A percentile compares a stretch with the other conserved stretches of the same genome.
phyloP scores from a whole-genome alignment of 345 rosid species.

The Sonneratia caseolaris region DNA sequence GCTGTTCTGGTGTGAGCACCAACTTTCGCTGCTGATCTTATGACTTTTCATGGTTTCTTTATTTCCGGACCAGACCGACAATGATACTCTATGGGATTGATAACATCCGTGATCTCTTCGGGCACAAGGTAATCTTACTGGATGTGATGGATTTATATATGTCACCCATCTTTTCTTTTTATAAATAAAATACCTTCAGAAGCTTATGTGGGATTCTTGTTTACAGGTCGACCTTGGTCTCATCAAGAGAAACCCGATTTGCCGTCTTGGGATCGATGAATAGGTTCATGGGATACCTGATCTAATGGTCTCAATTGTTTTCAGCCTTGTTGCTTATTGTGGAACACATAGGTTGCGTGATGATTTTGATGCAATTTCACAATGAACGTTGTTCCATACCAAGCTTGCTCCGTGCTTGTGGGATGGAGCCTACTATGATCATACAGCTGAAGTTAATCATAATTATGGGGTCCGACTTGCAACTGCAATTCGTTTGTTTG shows the following conservation, averaged over 20 bases:
- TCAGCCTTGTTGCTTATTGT: background rate
- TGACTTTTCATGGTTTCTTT: background rate
- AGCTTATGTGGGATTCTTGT: too few species aligned
- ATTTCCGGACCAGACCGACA: slow-evolving; percentile 55
- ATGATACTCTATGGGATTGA: slow-evolving; percentile 74
- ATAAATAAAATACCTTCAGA: too few species aligned
- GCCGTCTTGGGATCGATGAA: too few species aligned
- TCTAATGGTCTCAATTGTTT: background rate
- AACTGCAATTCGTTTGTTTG: too few species aligned
- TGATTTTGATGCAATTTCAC: background rate
- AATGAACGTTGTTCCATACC: background rate
- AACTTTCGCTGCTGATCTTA: background rate
- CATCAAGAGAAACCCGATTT: too few species aligned
- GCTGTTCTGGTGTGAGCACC: background rate
- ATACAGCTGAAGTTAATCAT: too few species aligned
- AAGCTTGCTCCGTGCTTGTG: too few species aligned
- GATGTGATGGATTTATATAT: too few species aligned
- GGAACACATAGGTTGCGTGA: background rate
- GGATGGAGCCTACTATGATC: too few species aligned
- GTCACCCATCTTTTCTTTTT: background rate
- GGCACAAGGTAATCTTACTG: slow-evolving; percentile 60
- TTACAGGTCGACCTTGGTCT: too few species aligned
- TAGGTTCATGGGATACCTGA: too few species aligned
- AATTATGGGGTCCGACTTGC: too few species aligned
- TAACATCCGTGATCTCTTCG: slow-evolving; percentile 90